phyloP scores from a whole-genome alignment of 345 rosid genomes.

The Mangifera indica region DNA sequence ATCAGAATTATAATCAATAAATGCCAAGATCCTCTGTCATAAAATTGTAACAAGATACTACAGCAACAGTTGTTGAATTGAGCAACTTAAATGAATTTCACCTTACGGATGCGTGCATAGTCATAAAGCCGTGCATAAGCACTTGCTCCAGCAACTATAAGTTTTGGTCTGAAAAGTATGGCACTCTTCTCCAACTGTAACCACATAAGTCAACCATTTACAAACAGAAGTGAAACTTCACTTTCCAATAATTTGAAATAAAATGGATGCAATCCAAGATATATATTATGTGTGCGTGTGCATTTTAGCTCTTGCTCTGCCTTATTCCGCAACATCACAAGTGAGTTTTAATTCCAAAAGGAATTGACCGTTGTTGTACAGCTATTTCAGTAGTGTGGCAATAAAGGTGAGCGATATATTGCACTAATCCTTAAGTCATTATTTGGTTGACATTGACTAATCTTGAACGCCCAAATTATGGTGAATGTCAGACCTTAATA shows the following conservation, averaged over 20 bases:
- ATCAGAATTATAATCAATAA: slow-evolving; percentile 6
- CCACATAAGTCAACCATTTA: slow-evolving; percentile 18
- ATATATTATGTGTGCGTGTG: too few relatives aligned
- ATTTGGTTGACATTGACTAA: not conserved
- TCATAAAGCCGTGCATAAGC: slow-evolving; percentile 96
- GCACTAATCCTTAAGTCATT: not conserved
- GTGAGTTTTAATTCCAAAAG: not conserved
- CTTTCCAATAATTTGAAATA: not conserved
- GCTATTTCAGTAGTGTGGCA: not conserved
- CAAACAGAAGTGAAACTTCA: not conserved
- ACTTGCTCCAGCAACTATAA: slow-evolving; percentile 96
- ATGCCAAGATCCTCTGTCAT: not conserved
- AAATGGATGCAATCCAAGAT: not conserved
- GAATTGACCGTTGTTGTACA: not conserved
- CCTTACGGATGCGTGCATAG: slow-evolving; percentile 91
- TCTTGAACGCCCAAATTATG: not conserved
- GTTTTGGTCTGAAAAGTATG: slow-evolving; percentile 84
- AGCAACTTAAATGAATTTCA: slow-evolving; percentile 28
- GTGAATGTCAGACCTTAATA: slow-evolving; percentile 1
- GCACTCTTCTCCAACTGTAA: slow-evolving; percentile 86
- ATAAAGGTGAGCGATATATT: not conserved
- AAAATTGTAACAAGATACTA: not conserved
- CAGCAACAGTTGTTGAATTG: not conserved
- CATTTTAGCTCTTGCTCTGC: not conserved
- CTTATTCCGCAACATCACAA: not conserved